Percentiles rank a stretch among this genome's conserved stretches.
These are phyloP conservation scores for Azolla pinnata DNA, from an alignment of 75 land plant genomes.

Conservation along the genomic window DNA sequence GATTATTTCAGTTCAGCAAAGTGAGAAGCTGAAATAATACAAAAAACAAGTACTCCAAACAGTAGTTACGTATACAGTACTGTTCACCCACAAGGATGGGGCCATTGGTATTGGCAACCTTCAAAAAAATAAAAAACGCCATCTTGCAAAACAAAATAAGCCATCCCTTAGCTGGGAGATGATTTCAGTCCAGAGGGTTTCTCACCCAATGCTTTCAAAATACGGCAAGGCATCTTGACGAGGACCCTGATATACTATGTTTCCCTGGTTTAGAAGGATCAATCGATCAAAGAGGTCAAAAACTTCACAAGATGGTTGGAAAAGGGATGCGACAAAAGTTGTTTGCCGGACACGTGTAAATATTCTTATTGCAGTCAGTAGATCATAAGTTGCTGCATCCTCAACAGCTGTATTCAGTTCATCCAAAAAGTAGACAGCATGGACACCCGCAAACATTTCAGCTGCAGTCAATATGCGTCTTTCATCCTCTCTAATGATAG, in stretches of 20 bases:
- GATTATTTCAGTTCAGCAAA: neutral
- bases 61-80: no score
- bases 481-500: slow-evolving; percentile 6
- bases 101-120: no score
- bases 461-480: slow-evolving; percentile 8
- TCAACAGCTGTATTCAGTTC: slow-evolving; percentile 1
- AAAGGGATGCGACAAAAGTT: slow-evolving; percentile 30
- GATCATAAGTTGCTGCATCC: neutral
- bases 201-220: slow-evolving; percentile 37
- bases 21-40: neutral
- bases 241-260: slow-evolving; percentile 37
- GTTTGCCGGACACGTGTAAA: slow-evolving; percentile 22
- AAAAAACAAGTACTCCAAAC: no score
- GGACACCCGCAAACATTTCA: slow-evolving; percentile 5
- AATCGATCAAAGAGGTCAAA: slow-evolving; percentile 36
- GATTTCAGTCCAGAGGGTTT: neutral
- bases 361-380: slow-evolving; percentile 17
- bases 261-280: slow-evolving; percentile 30
- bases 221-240: slow-evolving; percentile 32
- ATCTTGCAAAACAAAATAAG: neutral
- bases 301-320: slow-evolving; percentile 41
- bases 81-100: no score
- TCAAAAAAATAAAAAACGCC: no score
- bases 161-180: neutral
- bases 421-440: slow-evolving; percentile 11